These are phyloP conservation scores for Paramecium biaurelia DNA, from an alignment of 73 alveolate species.

Conservation along the genomic window DNA sequence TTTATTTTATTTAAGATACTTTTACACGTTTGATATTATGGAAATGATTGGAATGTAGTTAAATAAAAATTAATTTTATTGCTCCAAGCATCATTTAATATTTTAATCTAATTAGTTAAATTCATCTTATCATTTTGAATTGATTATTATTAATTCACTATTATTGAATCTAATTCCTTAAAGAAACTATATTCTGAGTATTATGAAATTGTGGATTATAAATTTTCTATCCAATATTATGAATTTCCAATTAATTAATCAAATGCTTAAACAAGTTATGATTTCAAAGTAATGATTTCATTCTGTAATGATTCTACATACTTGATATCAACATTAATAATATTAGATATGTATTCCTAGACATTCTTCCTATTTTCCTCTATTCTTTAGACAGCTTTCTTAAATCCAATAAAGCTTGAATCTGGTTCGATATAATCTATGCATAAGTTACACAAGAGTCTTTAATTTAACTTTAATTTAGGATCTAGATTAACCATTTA, in stretches of 20 bases:
- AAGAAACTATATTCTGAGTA: background rate
- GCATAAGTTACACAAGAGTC: background rate
- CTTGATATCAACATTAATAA: background rate
- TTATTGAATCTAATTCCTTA: background rate
- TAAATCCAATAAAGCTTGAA: background rate
- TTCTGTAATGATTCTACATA: background rate
- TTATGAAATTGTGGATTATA: too few relatives aligned
- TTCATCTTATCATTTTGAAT: background rate
- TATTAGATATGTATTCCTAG: background rate
- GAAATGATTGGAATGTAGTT: background rate
- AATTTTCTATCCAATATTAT: too few relatives aligned
- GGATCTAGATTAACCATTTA: background rate
- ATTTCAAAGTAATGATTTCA: background rate
- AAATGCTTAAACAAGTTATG: background rate
- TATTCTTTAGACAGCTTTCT: background rate
- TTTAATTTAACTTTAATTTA: background rate
- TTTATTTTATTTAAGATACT: background rate
- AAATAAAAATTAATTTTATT: too few relatives aligned
- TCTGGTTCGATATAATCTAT: background rate
- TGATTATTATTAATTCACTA: too few relatives aligned
- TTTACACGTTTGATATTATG: background rate
- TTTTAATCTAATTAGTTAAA: background rate
- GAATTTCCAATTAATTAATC: background rate
- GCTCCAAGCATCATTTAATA: background rate
- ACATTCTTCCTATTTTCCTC: background rate